These are phyloP conservation scores for Zygosaccharomyces bisporus DNA, from an alignment of 805 yeast species.

Conservation along the genomic window DNA sequence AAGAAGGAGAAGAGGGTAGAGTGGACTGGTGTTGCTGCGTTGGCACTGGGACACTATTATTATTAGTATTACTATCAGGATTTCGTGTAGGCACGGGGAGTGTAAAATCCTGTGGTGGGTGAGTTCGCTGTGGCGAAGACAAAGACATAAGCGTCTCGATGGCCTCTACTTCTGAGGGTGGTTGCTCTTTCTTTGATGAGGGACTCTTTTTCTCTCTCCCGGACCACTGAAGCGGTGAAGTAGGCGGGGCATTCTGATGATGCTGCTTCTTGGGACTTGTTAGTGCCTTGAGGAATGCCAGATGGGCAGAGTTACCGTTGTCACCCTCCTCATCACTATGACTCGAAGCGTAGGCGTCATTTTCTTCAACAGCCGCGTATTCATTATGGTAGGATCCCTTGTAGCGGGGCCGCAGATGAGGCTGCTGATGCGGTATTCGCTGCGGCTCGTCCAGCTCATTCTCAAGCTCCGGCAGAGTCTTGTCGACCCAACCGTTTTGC, in stretches of 20 bases:
- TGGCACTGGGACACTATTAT: not conserved
- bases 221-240: slow-evolving; percentile 17
- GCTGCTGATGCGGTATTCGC: slow-evolving; percentile 7
- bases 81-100: slow-evolving; percentile 13
- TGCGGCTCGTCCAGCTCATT: slow-evolving; percentile 16
- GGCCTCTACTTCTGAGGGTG: slow-evolving; percentile 40
- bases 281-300: slow-evolving; percentile 40
- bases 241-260: slow-evolving; percentile 10
- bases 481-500: slow-evolving; percentile 36
- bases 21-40: not conserved
- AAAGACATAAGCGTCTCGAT: slow-evolving; percentile 42
- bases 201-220: slow-evolving; percentile 7
- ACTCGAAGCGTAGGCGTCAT: slow-evolving; percentile 11
- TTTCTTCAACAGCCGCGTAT: slow-evolving; percentile 14
- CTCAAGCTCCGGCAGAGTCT: slow-evolving; percentile 30
- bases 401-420: slow-evolving; percentile 8
- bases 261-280: slow-evolving; percentile 33
- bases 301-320: slow-evolving; percentile 38
- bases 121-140: slow-evolving; percentile 35
- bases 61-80: not conserved
- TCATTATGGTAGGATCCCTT: slow-evolving; percentile 16
- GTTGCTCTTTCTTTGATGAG: slow-evolving; percentile 12
- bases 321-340: slow-evolving; percentile 22
- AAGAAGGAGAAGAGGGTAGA: slow-evolving; percentile 15
- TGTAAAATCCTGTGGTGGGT: slow-evolving; percentile 17